Evolutionary conservation across 2,329 filamentous ascomycete species (phyloP), one percentile per base, ranked within the genome.

Genomic region (Catunica adiposa): DNA sequence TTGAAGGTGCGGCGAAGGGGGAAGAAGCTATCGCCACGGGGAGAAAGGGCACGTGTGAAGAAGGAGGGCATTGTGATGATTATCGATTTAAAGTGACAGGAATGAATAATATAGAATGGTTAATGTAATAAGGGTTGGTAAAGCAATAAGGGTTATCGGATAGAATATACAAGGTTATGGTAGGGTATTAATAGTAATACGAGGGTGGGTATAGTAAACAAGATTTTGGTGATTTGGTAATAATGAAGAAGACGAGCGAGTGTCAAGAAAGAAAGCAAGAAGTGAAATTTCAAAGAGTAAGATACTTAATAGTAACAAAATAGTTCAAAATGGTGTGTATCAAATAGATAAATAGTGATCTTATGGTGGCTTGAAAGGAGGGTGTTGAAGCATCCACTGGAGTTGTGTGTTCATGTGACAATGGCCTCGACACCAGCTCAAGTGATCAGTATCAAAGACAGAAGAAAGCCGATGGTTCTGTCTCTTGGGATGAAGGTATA

Each of bases 1-100:
- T 56, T 56, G 22, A 56, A 56, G 22, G 54, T 44, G 23, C 54
- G 54, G 17, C 54, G 54, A 4, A 56, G 53, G n/a, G 53, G 47
- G 29, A 56, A 56, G 54, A 56, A 56, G 47, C 47, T 31, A 9
- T 56, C 54, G 17, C 54, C 54, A 23, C 54, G 34, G 37, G 54
- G 54, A n/a, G 54, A 56, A 7, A 56, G 48, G 9, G 54, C 54
- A 4, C 54, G 47, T 6, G 48, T 40, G 25, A 51, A 51, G 37
- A 57, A 54, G 11, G 51, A 51, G 4, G 51, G 44, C 44, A 54
- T 57, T 23, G 25, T 54, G 38, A 31, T 37, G 14, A 22, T 37
- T 17, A n/a, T 37, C 11, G 11, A 31, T 14, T 29, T 52, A 14
- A n/a, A 11, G 50, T 34, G 29, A 11, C 29, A 34, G 5, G 29